A percentile compares a stretch with the other conserved stretches of the same genome.
Evolutionary conservation across 23 red algal genomes (phyloP).

Genomic region (Gracilaria vermiculophylla): DNA sequence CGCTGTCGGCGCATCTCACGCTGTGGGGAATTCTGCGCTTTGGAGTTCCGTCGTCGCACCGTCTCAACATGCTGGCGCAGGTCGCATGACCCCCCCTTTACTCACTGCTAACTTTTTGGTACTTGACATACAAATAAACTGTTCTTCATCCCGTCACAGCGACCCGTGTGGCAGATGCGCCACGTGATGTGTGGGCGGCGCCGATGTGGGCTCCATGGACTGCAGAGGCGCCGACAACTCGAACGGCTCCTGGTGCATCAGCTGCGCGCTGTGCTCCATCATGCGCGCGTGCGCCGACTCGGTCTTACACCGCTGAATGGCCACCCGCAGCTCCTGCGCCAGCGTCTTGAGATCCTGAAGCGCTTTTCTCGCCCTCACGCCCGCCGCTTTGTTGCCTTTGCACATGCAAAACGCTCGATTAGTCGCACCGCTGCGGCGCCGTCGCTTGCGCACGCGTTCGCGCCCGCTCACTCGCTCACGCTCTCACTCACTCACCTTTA

Average conservation of each 20-base stretch:
- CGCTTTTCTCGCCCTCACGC: constrained; percentile 60
- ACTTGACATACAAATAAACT: too few species aligned
- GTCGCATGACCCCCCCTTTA: not conserved
- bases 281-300: constrained; percentile 40
- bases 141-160: not conserved
- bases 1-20: not conserved
- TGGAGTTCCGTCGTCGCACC: constrained; percentile 12
- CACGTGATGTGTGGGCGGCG: not conserved
- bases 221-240: not conserved
- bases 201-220: not conserved
- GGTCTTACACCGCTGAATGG: constrained; percentile 62
- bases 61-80: not conserved
- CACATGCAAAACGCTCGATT: not conserved
- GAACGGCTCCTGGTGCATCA: not conserved
- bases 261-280: constrained; percentile 25
- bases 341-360: constrained; percentile 78
- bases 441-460: not conserved
- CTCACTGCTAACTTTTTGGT: too few species aligned
- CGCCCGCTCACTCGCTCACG: not conserved
- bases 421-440: not conserved
- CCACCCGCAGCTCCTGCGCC: constrained; percentile 74
- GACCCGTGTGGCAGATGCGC: not conserved
- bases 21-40: constrained; percentile 49
- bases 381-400: constrained; percentile 87
- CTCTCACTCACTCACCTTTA: constrained; percentile 29